Evolutionary conservation across 768 basidiomycete species (phyloP), one percentile per base, ranked within the genome.

Genomic region (Kwoniella botswanensis): DNA sequence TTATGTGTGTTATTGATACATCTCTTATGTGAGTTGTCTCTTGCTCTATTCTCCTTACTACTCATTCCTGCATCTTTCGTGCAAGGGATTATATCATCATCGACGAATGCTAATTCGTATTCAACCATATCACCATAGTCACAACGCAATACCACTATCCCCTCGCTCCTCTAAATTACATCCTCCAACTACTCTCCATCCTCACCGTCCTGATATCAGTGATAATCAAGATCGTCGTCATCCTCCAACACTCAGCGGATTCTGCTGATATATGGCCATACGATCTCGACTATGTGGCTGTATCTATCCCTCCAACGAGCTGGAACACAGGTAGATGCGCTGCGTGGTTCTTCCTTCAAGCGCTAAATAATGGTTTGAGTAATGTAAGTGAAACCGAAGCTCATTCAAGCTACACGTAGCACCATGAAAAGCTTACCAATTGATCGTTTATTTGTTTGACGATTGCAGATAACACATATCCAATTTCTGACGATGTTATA

Each of bases 81-180:
- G 26, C 26, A 26, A 26, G 3, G 26, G 26, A 26, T 26, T 26
- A 26, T 4, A 26, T 26, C 26, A 26, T 26, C 26, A 26, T 26
- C 26, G 26, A 26, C 26, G 3, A 26, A 26, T 26, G 26, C 26
- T 26, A 26, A 26, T 26, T 26, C 26, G 3, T 26, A 26, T 2
- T 4, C 26, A 2, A 26, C 26, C 26, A 26, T 26, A 26, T 26
- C 26, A 26, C 52, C 9, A 2, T 61, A 81, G 79, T 99, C 85
- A 98, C 97, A 4, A 92, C 91, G 0, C 93, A 96, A 81, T 98
- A 96, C 74, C 97, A 99, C 83, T 93, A 92, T 88, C 93, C 94
- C 0, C 90, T 99, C 52, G 93, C 94, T 0, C 91, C 90, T 6
- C 88, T 92, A 78, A 99, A 99, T 85, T 99, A 93, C 84, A 86